Evolutionary conservation across 2,329 filamentous ascomycete species (phyloP).

Genomic region (Thielaviopsis euricoi): DNA sequence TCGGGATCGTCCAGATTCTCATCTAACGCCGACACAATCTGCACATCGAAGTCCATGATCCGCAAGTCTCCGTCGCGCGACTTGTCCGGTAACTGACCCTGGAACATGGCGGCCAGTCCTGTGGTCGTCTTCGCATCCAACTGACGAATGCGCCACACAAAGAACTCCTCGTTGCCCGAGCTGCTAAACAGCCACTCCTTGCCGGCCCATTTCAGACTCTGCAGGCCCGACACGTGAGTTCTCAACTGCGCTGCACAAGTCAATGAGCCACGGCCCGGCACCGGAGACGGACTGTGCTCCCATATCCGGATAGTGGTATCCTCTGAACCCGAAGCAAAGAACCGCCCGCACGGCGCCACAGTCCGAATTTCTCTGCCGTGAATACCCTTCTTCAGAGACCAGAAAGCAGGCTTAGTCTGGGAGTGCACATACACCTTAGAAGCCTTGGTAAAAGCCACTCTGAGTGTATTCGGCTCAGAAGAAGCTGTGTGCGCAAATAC

Average conservation of each 20-base stretch:
- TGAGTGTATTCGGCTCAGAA: constrained; percentile 16
- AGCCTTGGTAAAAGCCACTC: constrained; percentile 62
- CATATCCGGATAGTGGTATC: constrained; percentile 62
- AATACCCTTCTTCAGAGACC: constrained; percentile 35
- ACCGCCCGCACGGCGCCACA: constrained; percentile 19
- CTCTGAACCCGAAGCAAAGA: constrained; percentile 53
- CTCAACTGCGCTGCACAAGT: constrained; percentile 49
- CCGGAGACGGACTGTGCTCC: constrained; percentile 21
- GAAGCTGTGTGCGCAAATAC: constrained; percentile 40
- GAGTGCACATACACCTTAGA: constrained; percentile 33
- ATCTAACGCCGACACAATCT: constrained; percentile 15
- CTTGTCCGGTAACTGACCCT: constrained; percentile 35
- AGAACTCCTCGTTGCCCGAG: constrained; percentile 77
- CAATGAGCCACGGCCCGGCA: constrained; percentile 15
- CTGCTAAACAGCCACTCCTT: constrained; percentile 66
- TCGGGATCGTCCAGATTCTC: constrained; percentile 13
- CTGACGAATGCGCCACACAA: constrained; percentile 54
- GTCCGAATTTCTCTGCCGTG: constrained; percentile 75
- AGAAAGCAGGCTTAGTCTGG: constrained; percentile 18
- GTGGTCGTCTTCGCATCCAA: constrained; percentile 30
- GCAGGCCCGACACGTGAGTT: constrained; percentile 69
- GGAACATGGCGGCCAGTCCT: constrained; percentile 39
- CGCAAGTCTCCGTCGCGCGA: constrained; percentile 49
- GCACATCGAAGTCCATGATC: constrained; percentile 62
- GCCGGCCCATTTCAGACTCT: constrained; percentile 61